A percentile compares a stretch with the other conserved stretches of the same genome.
These are phyloP conservation scores for Populus tremula DNA, from an alignment of 345 rosid species.

Conservation along the genomic window DNA sequence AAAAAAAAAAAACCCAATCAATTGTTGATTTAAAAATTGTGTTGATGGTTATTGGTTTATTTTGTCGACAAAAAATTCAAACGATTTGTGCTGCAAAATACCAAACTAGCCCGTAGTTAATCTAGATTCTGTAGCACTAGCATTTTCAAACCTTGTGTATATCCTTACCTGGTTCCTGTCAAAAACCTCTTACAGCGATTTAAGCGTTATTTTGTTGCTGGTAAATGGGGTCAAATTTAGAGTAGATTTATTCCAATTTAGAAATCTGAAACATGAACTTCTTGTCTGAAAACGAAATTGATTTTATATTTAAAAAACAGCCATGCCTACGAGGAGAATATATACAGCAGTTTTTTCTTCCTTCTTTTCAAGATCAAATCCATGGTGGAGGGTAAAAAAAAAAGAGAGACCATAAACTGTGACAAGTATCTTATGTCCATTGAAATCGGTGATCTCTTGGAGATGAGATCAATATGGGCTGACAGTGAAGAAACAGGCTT, in stretches of 20 bases:
- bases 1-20: too few species aligned
- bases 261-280: not conserved
- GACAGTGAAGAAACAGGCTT: too few species aligned
- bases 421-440: too few species aligned
- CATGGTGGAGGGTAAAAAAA: not conserved
- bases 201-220: not conserved
- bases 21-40: too few species aligned
- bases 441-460: too few species aligned
- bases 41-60: too few species aligned
- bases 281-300: not conserved
- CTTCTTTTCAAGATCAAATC: not conserved
- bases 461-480: too few species aligned
- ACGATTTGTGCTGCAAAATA: too few species aligned
- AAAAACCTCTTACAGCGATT: not conserved
- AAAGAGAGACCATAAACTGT: too few species aligned
- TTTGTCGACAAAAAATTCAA: too few species aligned
- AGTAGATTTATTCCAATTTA: not conserved
- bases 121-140: too few species aligned
- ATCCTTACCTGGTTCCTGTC: not conserved
- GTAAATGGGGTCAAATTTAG: not conserved
- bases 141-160: not conserved
- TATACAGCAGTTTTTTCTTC: not conserved
- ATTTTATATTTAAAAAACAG: not conserved
- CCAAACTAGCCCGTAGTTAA: too few species aligned
- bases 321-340: not conserved